A percentile compares a stretch with the other conserved stretches of the same genome.
Conservation (phyloP, 495 filamentous ascomycete species). For the Penicillium angulare region DNA sequence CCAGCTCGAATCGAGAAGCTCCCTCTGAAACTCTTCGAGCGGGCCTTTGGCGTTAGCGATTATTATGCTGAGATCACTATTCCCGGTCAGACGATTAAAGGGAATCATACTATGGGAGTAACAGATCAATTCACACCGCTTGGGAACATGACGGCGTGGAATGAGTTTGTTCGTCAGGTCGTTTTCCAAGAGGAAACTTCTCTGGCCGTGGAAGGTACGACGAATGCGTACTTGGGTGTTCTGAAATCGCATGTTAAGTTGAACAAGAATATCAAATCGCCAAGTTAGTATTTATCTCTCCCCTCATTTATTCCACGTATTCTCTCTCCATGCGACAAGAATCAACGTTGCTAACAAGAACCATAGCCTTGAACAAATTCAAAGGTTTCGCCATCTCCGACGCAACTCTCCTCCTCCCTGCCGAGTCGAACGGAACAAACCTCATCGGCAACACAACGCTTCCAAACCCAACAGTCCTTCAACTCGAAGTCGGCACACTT, state of each 20-base stretch:
- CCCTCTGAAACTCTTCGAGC: constrained; percentile 27
- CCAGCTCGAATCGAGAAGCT: constrained; percentile 36
- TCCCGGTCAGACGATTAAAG: constrained; percentile 25
- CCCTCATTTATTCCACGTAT: background rate
- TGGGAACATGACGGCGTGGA: constrained; percentile 26
- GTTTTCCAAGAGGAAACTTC: constrained; percentile 26
- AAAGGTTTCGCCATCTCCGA: constrained; percentile 30
- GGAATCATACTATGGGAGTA: constrained; percentile 34
- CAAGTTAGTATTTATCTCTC: constrained; percentile 16
- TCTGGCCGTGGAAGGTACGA: constrained; percentile 25
- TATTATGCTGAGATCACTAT: constrained; percentile 28
- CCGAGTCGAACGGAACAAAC: constrained; percentile 31
- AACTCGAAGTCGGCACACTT: constrained; percentile 34
- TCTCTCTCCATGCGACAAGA: background rate
- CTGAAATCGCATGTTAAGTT: constrained; percentile 30
- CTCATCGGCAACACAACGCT: constrained; percentile 38
- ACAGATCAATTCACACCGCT: constrained; percentile 23
- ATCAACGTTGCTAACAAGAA: constrained; percentile 17
- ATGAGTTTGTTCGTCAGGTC: constrained; percentile 27
- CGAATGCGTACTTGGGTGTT: constrained; percentile 30
- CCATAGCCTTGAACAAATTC: constrained; percentile 2
- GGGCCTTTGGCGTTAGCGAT: constrained; percentile 20
- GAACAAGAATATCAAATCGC: constrained; percentile 33
- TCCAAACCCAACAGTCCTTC: constrained; percentile 36
- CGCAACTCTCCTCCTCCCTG: constrained; percentile 22